These are phyloP conservation scores for Phytophthora hybrid DNA, from an alignment of 352 stramenopile genomes.

Conservation along the genomic window DNA sequence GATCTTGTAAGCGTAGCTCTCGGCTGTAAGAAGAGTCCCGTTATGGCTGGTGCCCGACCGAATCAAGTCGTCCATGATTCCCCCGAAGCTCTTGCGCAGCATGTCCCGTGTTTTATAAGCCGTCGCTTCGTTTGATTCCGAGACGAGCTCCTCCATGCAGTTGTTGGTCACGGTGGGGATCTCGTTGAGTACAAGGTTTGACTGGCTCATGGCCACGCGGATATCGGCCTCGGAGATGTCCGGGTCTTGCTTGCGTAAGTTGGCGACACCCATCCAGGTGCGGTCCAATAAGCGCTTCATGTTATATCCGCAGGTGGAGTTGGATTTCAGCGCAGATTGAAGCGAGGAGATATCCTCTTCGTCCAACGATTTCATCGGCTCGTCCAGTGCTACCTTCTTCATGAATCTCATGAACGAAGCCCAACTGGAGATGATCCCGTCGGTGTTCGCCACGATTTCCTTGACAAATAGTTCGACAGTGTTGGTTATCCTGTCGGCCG, in stretches of 20 bases:
- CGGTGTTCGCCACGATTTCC: constrained; percentile 37
- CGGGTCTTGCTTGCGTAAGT: constrained; percentile 17
- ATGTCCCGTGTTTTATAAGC: constrained; percentile 43
- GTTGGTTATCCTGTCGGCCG: constrained; percentile 37
- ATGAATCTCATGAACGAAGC: constrained; percentile 28
- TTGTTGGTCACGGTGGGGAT: constrained; percentile 49
- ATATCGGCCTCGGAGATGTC: constrained; percentile 30
- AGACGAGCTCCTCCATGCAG: constrained; percentile 40
- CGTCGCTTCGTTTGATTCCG: constrained; percentile 4
- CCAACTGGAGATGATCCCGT: constrained; percentile 34
- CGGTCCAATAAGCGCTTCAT: constrained; percentile 33
- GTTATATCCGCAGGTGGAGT: constrained; percentile 32
- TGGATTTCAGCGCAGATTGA: constrained; percentile 22
- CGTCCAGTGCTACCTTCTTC: constrained; percentile 26
- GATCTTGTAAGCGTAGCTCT: constrained; percentile 47
- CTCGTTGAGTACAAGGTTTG: constrained; percentile 50
- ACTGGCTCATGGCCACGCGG: constrained; percentile 34
- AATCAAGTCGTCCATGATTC: constrained; percentile 55
- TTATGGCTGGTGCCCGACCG: constrained; percentile 32
- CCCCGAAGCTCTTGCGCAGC: constrained; percentile 52
- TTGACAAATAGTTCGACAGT: constrained; percentile 38
- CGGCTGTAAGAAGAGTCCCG: constrained; percentile 32
- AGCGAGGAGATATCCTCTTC: constrained; percentile 27
- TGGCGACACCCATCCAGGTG: constrained; percentile 31
- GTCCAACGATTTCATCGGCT: constrained; percentile 25